Conservation (phyloP, 2,329 filamentous ascomycete species). For the Acrodontium crateriforme region DNA sequence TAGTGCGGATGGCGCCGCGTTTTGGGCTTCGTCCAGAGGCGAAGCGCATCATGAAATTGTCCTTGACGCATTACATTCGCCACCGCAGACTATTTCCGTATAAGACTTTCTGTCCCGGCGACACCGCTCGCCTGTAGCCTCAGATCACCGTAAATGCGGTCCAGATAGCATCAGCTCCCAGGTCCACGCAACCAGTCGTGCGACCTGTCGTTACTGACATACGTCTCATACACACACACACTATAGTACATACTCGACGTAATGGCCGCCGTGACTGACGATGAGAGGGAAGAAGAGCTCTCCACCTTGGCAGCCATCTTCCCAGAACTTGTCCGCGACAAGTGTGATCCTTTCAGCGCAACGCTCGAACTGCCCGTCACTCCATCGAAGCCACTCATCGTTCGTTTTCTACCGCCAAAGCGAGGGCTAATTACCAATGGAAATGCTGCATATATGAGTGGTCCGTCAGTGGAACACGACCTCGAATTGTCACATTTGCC, state of each 20-base stretch:
- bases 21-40: too few relatives aligned
- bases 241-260: conserved; percentile 1
- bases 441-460: conserved; percentile 4
- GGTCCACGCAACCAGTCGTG: conserved; percentile 8
- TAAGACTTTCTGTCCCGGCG: too few relatives aligned
- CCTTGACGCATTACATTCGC: too few relatives aligned
- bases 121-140: too few relatives aligned
- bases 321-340: conserved; percentile 42
- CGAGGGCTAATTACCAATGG: conserved; percentile 2
- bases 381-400: conserved; percentile 37
- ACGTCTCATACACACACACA: background rate
- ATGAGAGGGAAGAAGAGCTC: conserved; percentile 48
- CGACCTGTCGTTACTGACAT: conserved; percentile 5
- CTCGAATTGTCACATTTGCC: conserved; percentile 42
- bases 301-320: conserved; percentile 47
- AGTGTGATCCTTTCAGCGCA: conserved; percentile 33
- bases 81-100: too few relatives aligned
- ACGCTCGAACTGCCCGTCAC: conserved; percentile 42
- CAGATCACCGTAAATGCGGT: too few relatives aligned
- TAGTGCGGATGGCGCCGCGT: too few relatives aligned
- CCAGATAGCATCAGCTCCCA: conserved; percentile 13
- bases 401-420: conserved; percentile 15
- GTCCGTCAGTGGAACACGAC: conserved; percentile 21
- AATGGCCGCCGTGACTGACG: conserved; percentile 27
- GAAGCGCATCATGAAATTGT: too few relatives aligned